A percentile compares a stretch with the other conserved stretches of the same genome.
Evolutionary conservation across 768 basidiomycete species (phyloP).

Genomic region (Clitopilus passeckerianus): DNA sequence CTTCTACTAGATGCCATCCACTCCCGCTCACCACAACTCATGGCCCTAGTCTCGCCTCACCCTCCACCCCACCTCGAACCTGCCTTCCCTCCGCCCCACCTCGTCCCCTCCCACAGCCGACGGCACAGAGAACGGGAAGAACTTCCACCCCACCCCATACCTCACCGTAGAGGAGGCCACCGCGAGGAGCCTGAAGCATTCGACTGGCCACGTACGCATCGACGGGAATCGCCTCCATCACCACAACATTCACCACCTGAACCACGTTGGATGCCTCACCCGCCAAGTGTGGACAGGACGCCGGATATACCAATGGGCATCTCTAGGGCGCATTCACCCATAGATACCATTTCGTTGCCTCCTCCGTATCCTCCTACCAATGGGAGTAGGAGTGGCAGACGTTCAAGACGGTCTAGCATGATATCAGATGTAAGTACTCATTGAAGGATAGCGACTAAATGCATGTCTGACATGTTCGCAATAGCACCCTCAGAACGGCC

Average conservation of each 20-base stretch:
- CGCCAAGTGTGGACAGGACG: background rate
- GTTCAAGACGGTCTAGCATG: background rate
- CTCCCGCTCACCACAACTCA: constrained; percentile 10
- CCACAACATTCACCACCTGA: background rate
- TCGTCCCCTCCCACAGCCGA: background rate
- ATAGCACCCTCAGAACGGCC: background rate
- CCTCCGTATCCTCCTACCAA: background rate
- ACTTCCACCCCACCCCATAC: background rate
- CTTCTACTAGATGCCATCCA: constrained; percentile 32
- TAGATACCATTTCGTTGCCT: background rate
- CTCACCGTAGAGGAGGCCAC: background rate
- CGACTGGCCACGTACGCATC: background rate
- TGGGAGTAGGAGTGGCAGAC: background rate
- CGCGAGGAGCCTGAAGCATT: background rate
- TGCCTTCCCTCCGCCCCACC: constrained; percentile 3
- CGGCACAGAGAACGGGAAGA: background rate
- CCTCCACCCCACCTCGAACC: background rate
- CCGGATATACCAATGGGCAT: background rate
- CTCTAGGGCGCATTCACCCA: background rate
- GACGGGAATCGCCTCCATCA: background rate
- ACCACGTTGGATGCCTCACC: background rate
- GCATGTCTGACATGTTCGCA: background rate
- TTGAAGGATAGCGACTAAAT: background rate
- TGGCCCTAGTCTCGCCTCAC: background rate
- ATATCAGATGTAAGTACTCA: background rate